phyloP scores from a whole-genome alignment of 352 stramenopile species.

The Peronospora farinosa region DNA sequence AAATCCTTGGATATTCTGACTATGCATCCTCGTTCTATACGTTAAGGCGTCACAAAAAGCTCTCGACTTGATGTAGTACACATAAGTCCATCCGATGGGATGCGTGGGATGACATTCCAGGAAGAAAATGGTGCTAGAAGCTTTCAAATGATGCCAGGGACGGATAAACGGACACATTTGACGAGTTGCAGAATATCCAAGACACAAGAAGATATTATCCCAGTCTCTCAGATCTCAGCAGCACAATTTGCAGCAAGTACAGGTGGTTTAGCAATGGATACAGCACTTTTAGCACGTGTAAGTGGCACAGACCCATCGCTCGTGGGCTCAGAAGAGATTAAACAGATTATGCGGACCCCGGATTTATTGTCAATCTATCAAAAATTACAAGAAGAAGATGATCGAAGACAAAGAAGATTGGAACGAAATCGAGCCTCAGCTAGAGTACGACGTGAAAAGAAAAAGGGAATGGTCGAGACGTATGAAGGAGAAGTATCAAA shows the following conservation, averaged over 20 bases:
- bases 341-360: slow-evolving; percentile 81
- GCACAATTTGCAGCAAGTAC: slow-evolving; percentile 80
- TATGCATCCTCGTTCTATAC: no score
- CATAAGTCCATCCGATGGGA: slow-evolving; percentile 46
- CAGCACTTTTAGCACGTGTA: slow-evolving; percentile 67
- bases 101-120: slow-evolving; percentile 60
- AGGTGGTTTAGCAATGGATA: slow-evolving; percentile 71
- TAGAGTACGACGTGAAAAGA: slow-evolving; percentile 78
- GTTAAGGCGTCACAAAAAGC: background rate
- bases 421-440: slow-evolving; percentile 79
- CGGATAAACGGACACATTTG: slow-evolving; percentile 20
- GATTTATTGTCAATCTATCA: slow-evolving; percentile 85
- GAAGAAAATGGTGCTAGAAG: slow-evolving; percentile 21
- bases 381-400: slow-evolving; percentile 83
- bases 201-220: slow-evolving; percentile 25
- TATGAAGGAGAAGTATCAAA: slow-evolving; percentile 85
- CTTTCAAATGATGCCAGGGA: slow-evolving; percentile 22
- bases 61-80: slow-evolving; percentile 3
- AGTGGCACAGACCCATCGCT: slow-evolving; percentile 70
- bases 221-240: slow-evolving; percentile 50
- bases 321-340: slow-evolving; percentile 80
- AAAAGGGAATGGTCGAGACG: slow-evolving; percentile 84
- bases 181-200: slow-evolving; percentile 12
- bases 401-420: slow-evolving; percentile 62
- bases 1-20: no score